Conservation (phyloP, 805 yeast species). For the Aciculoconidium aculeatum region DNA sequence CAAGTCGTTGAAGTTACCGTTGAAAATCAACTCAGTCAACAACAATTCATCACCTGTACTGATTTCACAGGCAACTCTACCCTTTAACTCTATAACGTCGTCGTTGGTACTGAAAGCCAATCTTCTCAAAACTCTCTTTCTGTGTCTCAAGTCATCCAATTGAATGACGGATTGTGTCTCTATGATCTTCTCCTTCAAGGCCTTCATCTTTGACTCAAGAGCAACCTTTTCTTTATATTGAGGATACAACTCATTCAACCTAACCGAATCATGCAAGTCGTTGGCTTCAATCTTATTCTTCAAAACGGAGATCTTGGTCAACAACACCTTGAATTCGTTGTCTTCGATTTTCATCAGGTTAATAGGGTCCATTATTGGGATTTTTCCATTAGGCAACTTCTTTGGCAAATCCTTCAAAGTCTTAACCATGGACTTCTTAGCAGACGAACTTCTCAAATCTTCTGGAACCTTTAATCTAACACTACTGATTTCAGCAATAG, state of each 20-base stretch:
- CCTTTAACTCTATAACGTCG: conserved; percentile 92
- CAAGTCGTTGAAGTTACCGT: conserved; percentile 88
- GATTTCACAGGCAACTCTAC: conserved; percentile 96
- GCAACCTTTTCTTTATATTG: conserved; percentile 61
- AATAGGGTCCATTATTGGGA: conserved; percentile 88
- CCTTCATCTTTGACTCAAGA: conserved; percentile 52
- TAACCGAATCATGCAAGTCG: conserved; percentile 58
- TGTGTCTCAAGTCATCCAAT: conserved; percentile 85
- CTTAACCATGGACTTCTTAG: conserved; percentile 58
- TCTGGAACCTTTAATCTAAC: conserved; percentile 80
- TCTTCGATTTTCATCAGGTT: conserved; percentile 90
- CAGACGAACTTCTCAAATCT: conserved; percentile 50
- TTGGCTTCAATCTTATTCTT: conserved; percentile 68
- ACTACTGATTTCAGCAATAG: conserved; percentile 71
- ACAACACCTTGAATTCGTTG: conserved; percentile 61
- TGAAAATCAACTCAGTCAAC: conserved; percentile 87
- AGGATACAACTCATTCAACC: conserved; percentile 57
- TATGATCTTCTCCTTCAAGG: conserved; percentile 55
- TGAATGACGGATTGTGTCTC: conserved; percentile 92
- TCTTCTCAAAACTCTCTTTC: conserved; percentile 89
- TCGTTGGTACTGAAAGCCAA: conserved; percentile 81
- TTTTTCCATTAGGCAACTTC: conserved; percentile 75
- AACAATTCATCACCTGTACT: conserved; percentile 84
- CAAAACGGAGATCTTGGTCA: conserved; percentile 76
- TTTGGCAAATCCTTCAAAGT: conserved; percentile 74